A percentile compares a stretch with the other conserved stretches of the same genome.
phyloP scores from a whole-genome alignment of 345 rosid species.

The Ceriops zippeliana region DNA sequence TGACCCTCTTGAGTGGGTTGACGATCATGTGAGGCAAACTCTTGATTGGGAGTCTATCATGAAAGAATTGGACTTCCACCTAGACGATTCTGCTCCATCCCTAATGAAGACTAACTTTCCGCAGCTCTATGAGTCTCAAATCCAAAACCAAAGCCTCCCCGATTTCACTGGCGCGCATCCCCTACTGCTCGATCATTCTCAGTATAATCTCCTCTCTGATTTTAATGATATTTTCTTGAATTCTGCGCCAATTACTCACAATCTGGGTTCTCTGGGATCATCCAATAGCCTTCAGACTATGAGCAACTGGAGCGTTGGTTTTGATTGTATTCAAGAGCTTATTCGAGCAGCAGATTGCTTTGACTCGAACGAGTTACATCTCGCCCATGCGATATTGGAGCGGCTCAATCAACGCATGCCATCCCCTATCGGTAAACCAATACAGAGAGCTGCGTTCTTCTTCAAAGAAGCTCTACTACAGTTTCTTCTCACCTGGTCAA shows the following conservation, averaged over 20 bases:
- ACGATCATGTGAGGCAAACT: conserved; percentile 56
- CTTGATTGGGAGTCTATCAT: conserved; percentile 92
- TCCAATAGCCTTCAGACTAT: conserved; percentile 25
- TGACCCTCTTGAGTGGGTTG: conserved; percentile 39
- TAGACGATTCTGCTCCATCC: conserved; percentile 47
- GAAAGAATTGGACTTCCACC: conserved; percentile 67
- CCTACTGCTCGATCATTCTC: conserved; percentile 18
- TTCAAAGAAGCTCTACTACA: conserved; percentile 85
- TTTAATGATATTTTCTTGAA: conserved; percentile 43
- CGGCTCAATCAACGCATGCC: conserved; percentile 67
- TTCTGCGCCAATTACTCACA: conserved; percentile 21
- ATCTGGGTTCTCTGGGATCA: conserved; percentile 18
- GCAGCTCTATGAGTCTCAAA: conserved; percentile 15
- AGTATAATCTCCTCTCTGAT: conserved; percentile 32
- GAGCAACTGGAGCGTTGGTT: conserved; percentile 18
- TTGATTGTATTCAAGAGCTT: conserved; percentile 69
- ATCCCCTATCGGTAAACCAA: conserved; percentile 65
- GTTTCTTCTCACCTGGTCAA: conserved; percentile 44
- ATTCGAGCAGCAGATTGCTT: conserved; percentile 74
- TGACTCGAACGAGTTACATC: conserved; percentile 72
- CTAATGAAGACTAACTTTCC: conserved; percentile 12
- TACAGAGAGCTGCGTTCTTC: conserved; percentile 81
- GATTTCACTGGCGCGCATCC: conserved; percentile 19
- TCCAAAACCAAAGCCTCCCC: conserved; percentile 24
- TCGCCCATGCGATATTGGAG: conserved; percentile 67